Evolutionary conservation across 2,329 filamentous ascomycete species (phyloP).

Genomic region (Alternaria hordeiaustralica): DNA sequence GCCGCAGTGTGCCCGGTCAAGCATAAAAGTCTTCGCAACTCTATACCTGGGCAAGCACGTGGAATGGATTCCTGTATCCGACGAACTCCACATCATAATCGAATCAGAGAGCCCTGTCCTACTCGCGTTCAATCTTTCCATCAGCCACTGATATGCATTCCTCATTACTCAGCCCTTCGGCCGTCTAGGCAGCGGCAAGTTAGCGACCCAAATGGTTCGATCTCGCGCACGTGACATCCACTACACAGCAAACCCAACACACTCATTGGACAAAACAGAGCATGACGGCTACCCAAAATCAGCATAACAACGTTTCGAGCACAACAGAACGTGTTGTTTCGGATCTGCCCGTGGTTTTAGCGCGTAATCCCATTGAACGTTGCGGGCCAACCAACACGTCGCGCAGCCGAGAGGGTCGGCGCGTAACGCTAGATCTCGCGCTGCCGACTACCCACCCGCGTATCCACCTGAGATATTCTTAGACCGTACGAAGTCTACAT

Average conservation of each 20-base stretch:
- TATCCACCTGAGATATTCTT: constrained; percentile 22
- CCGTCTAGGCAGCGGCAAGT: not conserved
- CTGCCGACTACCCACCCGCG: constrained; percentile 10
- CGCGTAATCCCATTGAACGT: constrained; percentile 12
- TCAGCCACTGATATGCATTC: not conserved
- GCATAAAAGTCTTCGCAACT: not conserved
- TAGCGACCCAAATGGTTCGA: not conserved
- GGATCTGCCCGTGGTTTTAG: constrained; percentile 11
- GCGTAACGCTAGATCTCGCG: constrained; percentile 28
- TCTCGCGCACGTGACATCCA: not conserved
- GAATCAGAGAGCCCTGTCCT: not conserved
- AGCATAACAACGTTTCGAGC: constrained; percentile 22
- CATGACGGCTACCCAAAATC: constrained; percentile 1
- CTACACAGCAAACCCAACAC: not conserved
- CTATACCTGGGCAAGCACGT: not conserved
- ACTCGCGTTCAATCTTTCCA: not conserved
- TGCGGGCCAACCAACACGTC: constrained; percentile 24
- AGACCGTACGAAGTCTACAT: constrained; percentile 8
- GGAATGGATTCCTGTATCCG: not conserved
- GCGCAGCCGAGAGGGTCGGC: constrained; percentile 24
- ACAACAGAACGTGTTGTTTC: constrained; percentile 19
- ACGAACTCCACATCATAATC: not conserved
- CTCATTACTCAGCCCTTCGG: not conserved
- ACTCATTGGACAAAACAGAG: constrained; percentile 4
- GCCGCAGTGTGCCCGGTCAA: not conserved